Conservation (phyloP, 129 eudicot genomes). For the Centaurea solstitialis region DNA sequence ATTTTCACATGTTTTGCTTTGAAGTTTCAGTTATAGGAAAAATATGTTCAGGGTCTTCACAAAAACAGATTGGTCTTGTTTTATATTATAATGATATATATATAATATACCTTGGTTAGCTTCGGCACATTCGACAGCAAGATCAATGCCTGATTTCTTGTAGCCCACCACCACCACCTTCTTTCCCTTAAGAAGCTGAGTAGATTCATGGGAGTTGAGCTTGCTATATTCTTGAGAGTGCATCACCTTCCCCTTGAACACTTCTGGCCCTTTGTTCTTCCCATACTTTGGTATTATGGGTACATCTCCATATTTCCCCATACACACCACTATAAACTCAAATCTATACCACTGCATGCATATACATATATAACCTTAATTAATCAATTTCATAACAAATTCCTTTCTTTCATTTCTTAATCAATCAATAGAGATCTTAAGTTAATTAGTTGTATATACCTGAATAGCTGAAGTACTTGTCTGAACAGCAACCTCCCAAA, state of each 20-base stretch:
- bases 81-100: too few species aligned
- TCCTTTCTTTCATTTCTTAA: not conserved
- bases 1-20: too few species aligned
- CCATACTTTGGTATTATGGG: slow-evolving; percentile 72
- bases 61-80: too few species aligned
- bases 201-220: slow-evolving; percentile 48
- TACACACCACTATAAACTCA: slow-evolving; percentile 84
- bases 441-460: slow-evolving; percentile 21
- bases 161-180: slow-evolving; percentile 92
- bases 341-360: slow-evolving; percentile 75
- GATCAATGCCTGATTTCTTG: slow-evolving; percentile 95
- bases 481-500: slow-evolving; percentile 93
- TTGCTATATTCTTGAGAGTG: slow-evolving; percentile 89
- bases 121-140: slow-evolving; percentile 91
- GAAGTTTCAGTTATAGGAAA: too few species aligned
- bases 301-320: slow-evolving; percentile 88
- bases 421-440: too few species aligned
- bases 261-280: slow-evolving; percentile 74
- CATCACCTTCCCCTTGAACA: slow-evolving; percentile 75
- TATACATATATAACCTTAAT: not conserved
- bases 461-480: slow-evolving; percentile 37
- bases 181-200: slow-evolving; percentile 58
- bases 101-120: slow-evolving; percentile 76
- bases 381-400: not conserved
- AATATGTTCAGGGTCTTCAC: too few species aligned